Evolutionary conservation across 768 basidiomycete species (phyloP).

Genomic region (Dendrothele bispora): DNA sequence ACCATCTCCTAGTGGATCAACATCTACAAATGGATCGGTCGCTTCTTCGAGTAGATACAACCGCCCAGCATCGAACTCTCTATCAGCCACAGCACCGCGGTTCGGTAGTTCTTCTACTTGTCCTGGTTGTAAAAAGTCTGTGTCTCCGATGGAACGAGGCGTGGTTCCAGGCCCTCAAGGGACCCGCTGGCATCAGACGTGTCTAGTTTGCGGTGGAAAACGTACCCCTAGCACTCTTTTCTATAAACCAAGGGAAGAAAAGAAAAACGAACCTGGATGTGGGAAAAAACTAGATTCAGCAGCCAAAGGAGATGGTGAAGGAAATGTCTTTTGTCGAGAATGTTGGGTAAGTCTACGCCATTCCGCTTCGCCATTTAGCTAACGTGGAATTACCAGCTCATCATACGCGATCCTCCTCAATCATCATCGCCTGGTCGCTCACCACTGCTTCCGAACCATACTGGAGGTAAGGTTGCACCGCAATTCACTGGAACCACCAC

Average conservation of each 20-base stretch:
- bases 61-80: constrained; percentile 36
- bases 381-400: constrained; percentile 39
- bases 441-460: constrained; percentile 45
- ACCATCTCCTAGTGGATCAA: constrained; percentile 13
- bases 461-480: constrained; percentile 44
- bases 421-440: constrained; percentile 54
- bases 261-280: constrained; percentile 69
- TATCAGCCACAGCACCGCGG: constrained; percentile 42
- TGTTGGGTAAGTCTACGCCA: constrained; percentile 58
- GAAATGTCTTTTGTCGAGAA: constrained; percentile 82
- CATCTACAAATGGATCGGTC: constrained; percentile 19
- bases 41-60: constrained; percentile 40
- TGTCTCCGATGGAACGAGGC: constrained; percentile 82
- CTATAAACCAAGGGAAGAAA: constrained; percentile 43
- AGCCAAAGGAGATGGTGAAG: constrained; percentile 69
- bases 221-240: constrained; percentile 42
- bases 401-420: constrained; percentile 55
- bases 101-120: constrained; percentile 65
- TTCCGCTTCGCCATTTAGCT: constrained; percentile 6
- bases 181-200: constrained; percentile 75
- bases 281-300: constrained; percentile 83
- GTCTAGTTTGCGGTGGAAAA: constrained; percentile 82
- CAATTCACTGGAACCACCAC: constrained; percentile 74
- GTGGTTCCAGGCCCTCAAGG: constrained; percentile 83
- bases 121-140: constrained; percentile 71